Conservation (phyloP, 2,329 filamentous ascomycete species). For the Didymella keratinophila region DNA sequence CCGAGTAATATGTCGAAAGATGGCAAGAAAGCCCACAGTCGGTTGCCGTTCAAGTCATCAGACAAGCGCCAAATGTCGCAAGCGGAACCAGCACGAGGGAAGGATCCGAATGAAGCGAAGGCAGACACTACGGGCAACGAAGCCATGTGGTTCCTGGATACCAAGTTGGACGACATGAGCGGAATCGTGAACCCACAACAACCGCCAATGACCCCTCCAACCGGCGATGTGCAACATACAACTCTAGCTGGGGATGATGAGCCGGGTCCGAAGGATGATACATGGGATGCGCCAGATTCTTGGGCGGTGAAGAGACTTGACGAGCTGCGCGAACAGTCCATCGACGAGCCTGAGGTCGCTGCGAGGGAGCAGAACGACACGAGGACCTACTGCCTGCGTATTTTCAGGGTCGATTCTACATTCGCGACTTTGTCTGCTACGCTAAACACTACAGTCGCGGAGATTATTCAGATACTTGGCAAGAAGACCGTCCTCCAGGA, state of each 20-base stretch:
- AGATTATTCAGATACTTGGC: constrained; percentile 87
- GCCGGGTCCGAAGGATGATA: constrained; percentile 43
- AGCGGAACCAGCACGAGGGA: constrained; percentile 44
- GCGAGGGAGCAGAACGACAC: constrained; percentile 76
- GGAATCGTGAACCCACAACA: constrained; percentile 76
- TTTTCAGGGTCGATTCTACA: constrained; percentile 92
- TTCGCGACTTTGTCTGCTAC: constrained; percentile 90
- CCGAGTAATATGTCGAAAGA: constrained; percentile 32
- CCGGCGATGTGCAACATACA: constrained; percentile 51
- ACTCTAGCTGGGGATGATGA: constrained; percentile 52
- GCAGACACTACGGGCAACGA: constrained; percentile 59
- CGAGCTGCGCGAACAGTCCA: constrained; percentile 67
- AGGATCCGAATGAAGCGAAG: constrained; percentile 55
- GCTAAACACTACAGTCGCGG: constrained; percentile 82
- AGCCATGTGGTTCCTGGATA: constrained; percentile 80
- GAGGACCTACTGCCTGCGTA: constrained; percentile 86
- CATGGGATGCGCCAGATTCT: constrained; percentile 93
- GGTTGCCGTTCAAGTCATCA: constrained; percentile 60
- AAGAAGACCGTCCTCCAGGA: constrained; percentile 95
- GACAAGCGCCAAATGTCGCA: constrained; percentile 40
- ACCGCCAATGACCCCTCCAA: constrained; percentile 74
- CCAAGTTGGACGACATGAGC: constrained; percentile 88
- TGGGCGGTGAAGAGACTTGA: constrained; percentile 85
- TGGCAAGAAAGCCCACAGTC: constrained; percentile 48
- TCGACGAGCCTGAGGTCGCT: constrained; percentile 73